These are phyloP conservation scores for Pyrus hybrid DNA, from an alignment of 331 rosid genomes.

Conservation along the genomic window DNA sequence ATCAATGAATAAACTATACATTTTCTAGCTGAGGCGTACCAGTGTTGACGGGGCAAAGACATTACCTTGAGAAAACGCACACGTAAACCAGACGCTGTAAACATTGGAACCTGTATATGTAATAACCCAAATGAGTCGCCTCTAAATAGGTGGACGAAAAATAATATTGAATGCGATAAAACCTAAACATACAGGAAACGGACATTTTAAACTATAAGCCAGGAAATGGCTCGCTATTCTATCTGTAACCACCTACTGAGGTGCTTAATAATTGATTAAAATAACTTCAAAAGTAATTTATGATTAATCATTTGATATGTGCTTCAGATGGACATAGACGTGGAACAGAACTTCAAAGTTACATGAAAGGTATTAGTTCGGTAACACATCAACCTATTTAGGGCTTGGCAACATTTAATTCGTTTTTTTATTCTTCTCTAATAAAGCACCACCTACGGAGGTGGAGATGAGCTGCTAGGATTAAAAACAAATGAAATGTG, in stretches of 20 bases:
- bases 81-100: constrained; percentile 92
- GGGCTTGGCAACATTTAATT: neutral
- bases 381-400: neutral
- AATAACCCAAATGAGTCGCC: neutral
- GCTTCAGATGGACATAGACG: neutral
- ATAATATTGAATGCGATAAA: neutral
- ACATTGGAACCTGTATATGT: constrained; percentile 83
- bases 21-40: neutral
- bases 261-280: neutral
- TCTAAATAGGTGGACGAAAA: neutral
- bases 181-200: neutral
- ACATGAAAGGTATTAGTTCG: neutral
- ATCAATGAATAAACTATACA: neutral
- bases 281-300: too few species aligned
- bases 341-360: neutral
- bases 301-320: neutral
- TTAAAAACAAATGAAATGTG: neutral
- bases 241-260: neutral
- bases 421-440: neutral
- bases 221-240: too few species aligned
- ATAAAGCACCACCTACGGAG: neutral
- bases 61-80: constrained; percentile 94
- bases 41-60: neutral
- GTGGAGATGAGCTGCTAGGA: neutral
- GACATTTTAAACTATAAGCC: too few species aligned